Conservation (phyloP, 495 filamentous ascomycete species). For the Daldinia grandis region DNA sequence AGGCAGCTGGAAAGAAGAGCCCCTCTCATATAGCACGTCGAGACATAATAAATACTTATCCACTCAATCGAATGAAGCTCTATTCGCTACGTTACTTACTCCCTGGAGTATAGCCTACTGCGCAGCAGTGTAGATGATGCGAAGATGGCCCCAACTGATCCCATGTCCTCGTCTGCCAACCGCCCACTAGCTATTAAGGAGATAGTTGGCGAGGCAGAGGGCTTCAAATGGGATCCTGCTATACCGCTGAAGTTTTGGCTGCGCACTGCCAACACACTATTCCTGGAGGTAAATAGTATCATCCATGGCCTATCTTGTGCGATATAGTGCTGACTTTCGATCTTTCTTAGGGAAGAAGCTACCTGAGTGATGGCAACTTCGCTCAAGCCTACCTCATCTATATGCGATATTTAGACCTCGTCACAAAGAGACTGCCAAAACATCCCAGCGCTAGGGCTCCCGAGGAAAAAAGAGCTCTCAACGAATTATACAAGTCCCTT, state of each 20-base stretch:
- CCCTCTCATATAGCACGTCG: constrained; percentile 7
- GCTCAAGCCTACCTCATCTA: constrained; percentile 88
- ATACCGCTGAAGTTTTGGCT: constrained; percentile 84
- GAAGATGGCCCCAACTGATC: constrained; percentile 28
- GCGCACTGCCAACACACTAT: constrained; percentile 76
- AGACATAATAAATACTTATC: constrained; percentile 3
- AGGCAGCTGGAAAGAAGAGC: constrained; percentile 21
- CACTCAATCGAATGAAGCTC: constrained; percentile 22
- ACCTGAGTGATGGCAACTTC: constrained; percentile 84
- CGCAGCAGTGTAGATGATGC: constrained; percentile 9
- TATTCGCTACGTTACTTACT: neutral
- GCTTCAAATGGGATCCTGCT: constrained; percentile 79
- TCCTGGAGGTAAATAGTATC: constrained; percentile 72
- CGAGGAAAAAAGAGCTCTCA: constrained; percentile 43
- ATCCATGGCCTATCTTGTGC: neutral
- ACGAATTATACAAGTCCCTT: constrained; percentile 40
- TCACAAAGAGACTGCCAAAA: constrained; percentile 65
- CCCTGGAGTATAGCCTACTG: constrained; percentile 5
- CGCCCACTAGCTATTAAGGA: constrained; percentile 75
- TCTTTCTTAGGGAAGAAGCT: constrained; percentile 61
- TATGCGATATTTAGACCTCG: constrained; percentile 79
- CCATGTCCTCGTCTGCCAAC: neutral
- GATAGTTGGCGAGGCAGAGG: constrained; percentile 72
- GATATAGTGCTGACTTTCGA: constrained; percentile 10
- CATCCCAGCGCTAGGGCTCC: constrained; percentile 73